These are phyloP conservation scores for Apiospora kogelbergensis DNA, from an alignment of 2,329 filamentous ascomycete species.

Conservation along the genomic window DNA sequence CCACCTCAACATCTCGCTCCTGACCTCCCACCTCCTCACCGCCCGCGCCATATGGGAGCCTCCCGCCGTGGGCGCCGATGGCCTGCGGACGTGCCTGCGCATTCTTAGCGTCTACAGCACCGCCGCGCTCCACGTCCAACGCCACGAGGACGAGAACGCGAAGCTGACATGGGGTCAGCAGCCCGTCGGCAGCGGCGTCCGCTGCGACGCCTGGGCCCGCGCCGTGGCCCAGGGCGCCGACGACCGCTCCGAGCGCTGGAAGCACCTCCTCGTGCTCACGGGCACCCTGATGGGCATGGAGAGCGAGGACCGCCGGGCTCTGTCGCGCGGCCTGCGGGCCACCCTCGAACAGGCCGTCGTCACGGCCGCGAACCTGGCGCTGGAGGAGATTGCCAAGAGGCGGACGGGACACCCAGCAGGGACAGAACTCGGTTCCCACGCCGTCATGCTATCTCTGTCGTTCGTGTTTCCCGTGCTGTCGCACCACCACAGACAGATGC, in stretches of 20 bases:
- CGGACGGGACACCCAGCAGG: conserved; percentile 20
- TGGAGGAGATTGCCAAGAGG: conserved; percentile 43
- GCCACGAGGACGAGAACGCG: conserved; percentile 44
- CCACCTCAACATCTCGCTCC: conserved; percentile 70
- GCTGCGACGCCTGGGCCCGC: conserved; percentile 54
- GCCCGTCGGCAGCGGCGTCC: conserved; percentile 41
- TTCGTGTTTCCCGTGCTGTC: conserved; percentile 74
- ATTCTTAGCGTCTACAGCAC: conserved; percentile 72
- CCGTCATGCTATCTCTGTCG: conserved; percentile 71
- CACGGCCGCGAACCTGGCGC: conserved; percentile 72
- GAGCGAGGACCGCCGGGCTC: conserved; percentile 58
- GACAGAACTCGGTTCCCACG: conserved; percentile 40
- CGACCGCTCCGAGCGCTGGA: conserved; percentile 68
- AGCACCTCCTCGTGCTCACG: conserved; percentile 77
- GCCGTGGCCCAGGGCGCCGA: conserved; percentile 59
- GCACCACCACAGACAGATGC: conserved; percentile 52
- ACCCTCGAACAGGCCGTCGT: conserved; percentile 74
- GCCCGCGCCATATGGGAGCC: conserved; percentile 69
- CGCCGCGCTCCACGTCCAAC: conserved; percentile 56
- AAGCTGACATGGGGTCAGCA: conserved; percentile 25
- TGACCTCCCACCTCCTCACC: conserved; percentile 70
- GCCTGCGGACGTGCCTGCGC: conserved; percentile 62
- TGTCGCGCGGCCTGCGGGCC: conserved; percentile 62
- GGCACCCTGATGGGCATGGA: conserved; percentile 79
- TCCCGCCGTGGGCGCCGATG: conserved; percentile 45